Percentiles rank a stretch among this genome's conserved stretches.
Conservation (phyloP, 306 rosid genomes). For the Quercus gilva region DNA sequence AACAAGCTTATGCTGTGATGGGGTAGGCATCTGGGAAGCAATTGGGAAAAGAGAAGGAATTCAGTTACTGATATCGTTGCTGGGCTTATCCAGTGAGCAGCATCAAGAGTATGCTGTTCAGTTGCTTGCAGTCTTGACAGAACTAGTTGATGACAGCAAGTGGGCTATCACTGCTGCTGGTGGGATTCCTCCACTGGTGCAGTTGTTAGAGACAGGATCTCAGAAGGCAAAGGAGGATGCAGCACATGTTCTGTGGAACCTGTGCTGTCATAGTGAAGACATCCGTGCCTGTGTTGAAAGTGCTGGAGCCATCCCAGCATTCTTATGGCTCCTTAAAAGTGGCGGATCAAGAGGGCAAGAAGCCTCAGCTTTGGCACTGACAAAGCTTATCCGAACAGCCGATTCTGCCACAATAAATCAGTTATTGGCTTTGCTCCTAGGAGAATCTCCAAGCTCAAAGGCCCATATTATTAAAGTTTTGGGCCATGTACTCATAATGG, state of each 20-base stretch:
- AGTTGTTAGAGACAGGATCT: constrained; percentile 87
- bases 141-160: constrained; percentile 92
- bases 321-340: constrained; percentile 87
- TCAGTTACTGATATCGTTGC: constrained; percentile 81
- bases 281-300: constrained; percentile 87
- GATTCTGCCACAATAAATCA: constrained; percentile 92
- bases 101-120: constrained; percentile 95
- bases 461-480: constrained; percentile 71
- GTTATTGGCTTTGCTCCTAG: constrained; percentile 80
- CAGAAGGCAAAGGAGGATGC: constrained; percentile 95
- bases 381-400: constrained; percentile 76
- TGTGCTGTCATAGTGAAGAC: constrained; percentile 96
- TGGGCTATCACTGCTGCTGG: constrained; percentile 99
- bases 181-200: constrained; percentile 94
- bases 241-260: constrained; percentile 86
- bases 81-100: constrained; percentile 92
- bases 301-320: constrained; percentile 78
- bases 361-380: constrained; percentile 89
- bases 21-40: constrained; percentile 85
- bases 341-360: constrained; percentile 86
- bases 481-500: constrained; percentile 85
- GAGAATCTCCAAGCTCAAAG: constrained; percentile 76
- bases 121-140: constrained; percentile 75
- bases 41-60: constrained; percentile 87
- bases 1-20: constrained; percentile 79